Percentiles rank a stretch among this genome's conserved stretches.
Evolutionary conservation across 768 basidiomycete genomes (phyloP).

Genomic region (Suillus brevipes): DNA sequence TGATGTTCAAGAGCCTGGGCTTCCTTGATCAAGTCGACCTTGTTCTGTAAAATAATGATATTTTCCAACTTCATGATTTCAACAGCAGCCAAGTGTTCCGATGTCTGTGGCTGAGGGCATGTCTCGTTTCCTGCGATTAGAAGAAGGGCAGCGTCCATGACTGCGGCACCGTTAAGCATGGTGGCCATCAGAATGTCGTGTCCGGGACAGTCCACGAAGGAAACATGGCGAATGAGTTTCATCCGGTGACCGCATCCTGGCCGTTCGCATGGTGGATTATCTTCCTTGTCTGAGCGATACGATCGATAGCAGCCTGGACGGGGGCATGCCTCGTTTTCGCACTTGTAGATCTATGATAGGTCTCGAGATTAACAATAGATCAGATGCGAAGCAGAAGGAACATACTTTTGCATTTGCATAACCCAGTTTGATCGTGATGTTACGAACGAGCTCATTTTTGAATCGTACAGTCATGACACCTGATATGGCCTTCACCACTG

Average conservation of each 20-base stretch:
- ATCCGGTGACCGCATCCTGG: slow-evolving; percentile 88
- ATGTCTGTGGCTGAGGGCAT: slow-evolving; percentile 98
- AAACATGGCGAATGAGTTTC: slow-evolving; percentile 94
- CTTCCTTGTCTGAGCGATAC: slow-evolving; percentile 92
- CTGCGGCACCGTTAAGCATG: slow-evolving; percentile 99
- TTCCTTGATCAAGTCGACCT: slow-evolving; percentile 98
- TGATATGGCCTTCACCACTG: slow-evolving; percentile 97
- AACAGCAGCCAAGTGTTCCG: slow-evolving; percentile 96
- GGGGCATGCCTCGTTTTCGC: slow-evolving; percentile 90
- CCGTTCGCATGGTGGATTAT: slow-evolving; percentile 89
- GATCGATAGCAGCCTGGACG: slow-evolving; percentile 93
- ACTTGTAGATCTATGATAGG: slow-evolving; percentile 86
- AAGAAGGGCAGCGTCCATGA: slow-evolving; percentile 98
- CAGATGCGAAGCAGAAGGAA: slow-evolving; percentile 16
- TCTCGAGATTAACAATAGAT: not conserved
- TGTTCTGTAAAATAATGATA: slow-evolving; percentile 98
- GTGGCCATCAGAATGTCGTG: slow-evolving; percentile 99
- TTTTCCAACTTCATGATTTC: slow-evolving; percentile 99
- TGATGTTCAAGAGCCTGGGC: slow-evolving; percentile 92
- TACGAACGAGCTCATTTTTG: slow-evolving; percentile 98
- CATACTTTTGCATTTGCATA: slow-evolving; percentile 98
- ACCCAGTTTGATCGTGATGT: slow-evolving; percentile 99
- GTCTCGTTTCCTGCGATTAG: slow-evolving; percentile 98
- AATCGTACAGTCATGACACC: slow-evolving; percentile 98
- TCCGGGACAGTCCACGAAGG: slow-evolving; percentile 96